These are phyloP conservation scores for Penicillium pancosmium DNA, from an alignment of 495 filamentous ascomycete species.

Conservation along the genomic window DNA sequence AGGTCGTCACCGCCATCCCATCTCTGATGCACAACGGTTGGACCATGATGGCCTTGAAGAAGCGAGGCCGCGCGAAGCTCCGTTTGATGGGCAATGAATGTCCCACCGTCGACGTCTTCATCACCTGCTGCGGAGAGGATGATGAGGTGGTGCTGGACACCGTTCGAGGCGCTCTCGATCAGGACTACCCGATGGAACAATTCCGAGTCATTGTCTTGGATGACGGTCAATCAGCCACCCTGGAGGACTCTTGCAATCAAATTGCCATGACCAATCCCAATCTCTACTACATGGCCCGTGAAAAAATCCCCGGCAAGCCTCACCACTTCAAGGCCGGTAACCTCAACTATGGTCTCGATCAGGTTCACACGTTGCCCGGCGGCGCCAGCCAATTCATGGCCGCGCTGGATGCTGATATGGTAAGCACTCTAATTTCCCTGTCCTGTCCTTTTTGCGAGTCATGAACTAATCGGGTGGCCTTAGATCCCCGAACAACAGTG, in stretches of 20 bases:
- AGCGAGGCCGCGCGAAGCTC: conserved; percentile 39
- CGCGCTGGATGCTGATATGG: conserved; percentile 58
- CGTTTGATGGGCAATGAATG: conserved; percentile 46
- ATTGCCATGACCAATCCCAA: conserved; percentile 37
- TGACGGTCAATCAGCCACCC: conserved; percentile 43
- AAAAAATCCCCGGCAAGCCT: conserved; percentile 48
- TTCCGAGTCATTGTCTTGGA: conserved; percentile 57
- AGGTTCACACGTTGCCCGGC: conserved; percentile 35
- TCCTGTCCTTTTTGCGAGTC: conserved; percentile 1
- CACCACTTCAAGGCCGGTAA: conserved; percentile 62
- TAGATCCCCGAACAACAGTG: conserved; percentile 55
- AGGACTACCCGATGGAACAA: conserved; percentile 52
- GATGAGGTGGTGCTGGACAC: conserved; percentile 58
- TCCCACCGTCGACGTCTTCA: conserved; percentile 54
- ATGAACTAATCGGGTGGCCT: conserved; percentile 8
- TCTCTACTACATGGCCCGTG: conserved; percentile 50
- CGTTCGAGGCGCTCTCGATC: conserved; percentile 44
- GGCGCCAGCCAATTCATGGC: conserved; percentile 52
- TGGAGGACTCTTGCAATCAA: conserved; percentile 35
- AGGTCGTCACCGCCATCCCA: conserved; percentile 40
- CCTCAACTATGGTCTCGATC: conserved; percentile 50
- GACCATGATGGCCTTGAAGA: conserved; percentile 46
- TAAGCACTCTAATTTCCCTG: conserved; percentile 20
- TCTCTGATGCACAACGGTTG: conserved; percentile 46
- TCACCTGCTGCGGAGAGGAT: conserved; percentile 55